These are phyloP conservation scores for Diplocarpon mali DNA, from an alignment of 2,329 filamentous ascomycete genomes.

Conservation along the genomic window DNA sequence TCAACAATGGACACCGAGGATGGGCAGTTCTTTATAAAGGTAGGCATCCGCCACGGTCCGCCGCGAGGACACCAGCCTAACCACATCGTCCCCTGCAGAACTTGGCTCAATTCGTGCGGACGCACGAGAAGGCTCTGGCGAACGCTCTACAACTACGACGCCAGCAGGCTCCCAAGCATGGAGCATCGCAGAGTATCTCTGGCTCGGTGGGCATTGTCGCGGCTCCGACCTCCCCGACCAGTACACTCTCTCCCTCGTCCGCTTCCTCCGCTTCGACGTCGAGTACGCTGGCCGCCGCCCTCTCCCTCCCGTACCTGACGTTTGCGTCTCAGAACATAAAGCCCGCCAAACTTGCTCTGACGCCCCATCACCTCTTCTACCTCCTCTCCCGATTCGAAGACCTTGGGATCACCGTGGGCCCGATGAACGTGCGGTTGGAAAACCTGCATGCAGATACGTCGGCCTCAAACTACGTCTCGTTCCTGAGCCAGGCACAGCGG, in stretches of 20 bases:
- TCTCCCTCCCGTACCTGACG: conserved; percentile 75
- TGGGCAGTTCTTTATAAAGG: conserved; percentile 83
- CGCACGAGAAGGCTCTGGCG: conserved; percentile 92
- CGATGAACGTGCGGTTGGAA: conserved; percentile 92
- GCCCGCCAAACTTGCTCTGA: conserved; percentile 83
- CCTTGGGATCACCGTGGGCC: conserved; percentile 77
- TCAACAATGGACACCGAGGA: conserved; percentile 60
- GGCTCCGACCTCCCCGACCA: conserved; percentile 29
- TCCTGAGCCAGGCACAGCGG: conserved; percentile 73
- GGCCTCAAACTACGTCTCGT: conserved; percentile 90
- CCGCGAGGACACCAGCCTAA: conserved; percentile 5
- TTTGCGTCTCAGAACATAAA: conserved; percentile 81
- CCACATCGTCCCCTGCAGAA: conserved; percentile 47
- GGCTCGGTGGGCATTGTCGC: conserved; percentile 38
- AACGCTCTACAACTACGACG: conserved; percentile 85
- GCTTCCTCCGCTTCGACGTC: conserved; percentile 53
- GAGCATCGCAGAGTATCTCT: conserved; percentile 53
- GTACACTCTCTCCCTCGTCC: conserved; percentile 51
- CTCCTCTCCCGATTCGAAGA: conserved; percentile 93
- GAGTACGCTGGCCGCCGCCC: conserved; percentile 66
- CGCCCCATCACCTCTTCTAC: conserved; percentile 94
- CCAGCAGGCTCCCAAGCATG: conserved; percentile 58
- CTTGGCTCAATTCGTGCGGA: conserved; percentile 90
- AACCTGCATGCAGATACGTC: conserved; percentile 83
- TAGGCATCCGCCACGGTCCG: conserved; percentile 30